These are phyloP conservation scores for Aspergillus ochraceoroseus DNA, from an alignment of 2,329 filamentous ascomycete genomes.

Conservation along the genomic window DNA sequence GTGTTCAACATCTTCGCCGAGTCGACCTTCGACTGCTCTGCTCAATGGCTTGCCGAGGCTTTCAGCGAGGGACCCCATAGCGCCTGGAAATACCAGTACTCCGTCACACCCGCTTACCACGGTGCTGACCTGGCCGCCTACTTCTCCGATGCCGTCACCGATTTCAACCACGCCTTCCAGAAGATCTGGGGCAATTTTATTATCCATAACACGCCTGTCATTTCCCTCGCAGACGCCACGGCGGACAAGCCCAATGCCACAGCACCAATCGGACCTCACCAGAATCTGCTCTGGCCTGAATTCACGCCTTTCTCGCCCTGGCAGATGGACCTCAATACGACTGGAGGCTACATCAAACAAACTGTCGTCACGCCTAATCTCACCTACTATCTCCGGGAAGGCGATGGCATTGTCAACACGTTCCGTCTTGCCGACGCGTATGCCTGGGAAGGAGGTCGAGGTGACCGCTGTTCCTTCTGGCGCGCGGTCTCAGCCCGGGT, in stretches of 20 bases:
- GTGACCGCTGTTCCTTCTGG: conserved; percentile 18
- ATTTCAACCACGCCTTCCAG: conserved; percentile 40
- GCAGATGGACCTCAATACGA: conserved; percentile 48
- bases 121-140: conserved; percentile 55
- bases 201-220: conserved; percentile 36
- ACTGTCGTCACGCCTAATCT: conserved; percentile 21
- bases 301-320: conserved; percentile 32
- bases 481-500: conserved; percentile 1
- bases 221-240: conserved; percentile 15
- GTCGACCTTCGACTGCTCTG: conserved; percentile 53
- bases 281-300: conserved; percentile 35
- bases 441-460: conserved; percentile 48
- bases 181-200: conserved; percentile 49
- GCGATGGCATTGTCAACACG: conserved; percentile 35
- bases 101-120: conserved; percentile 65
- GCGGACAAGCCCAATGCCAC: conserved; percentile 24
- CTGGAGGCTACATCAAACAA: conserved; percentile 35
- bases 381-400: conserved; percentile 26
- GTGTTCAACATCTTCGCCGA: conserved; percentile 53
- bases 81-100: conserved; percentile 51
- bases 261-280: conserved; percentile 14
- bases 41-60: conserved; percentile 53
- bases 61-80: conserved; percentile 35
- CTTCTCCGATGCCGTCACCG: conserved; percentile 23
- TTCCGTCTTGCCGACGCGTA: conserved; percentile 44